Percentiles rank a stretch among this genome's conserved stretches.
These are phyloP conservation scores for Myrica gale DNA, from an alignment of 306 rosid species.

Conservation along the genomic window DNA sequence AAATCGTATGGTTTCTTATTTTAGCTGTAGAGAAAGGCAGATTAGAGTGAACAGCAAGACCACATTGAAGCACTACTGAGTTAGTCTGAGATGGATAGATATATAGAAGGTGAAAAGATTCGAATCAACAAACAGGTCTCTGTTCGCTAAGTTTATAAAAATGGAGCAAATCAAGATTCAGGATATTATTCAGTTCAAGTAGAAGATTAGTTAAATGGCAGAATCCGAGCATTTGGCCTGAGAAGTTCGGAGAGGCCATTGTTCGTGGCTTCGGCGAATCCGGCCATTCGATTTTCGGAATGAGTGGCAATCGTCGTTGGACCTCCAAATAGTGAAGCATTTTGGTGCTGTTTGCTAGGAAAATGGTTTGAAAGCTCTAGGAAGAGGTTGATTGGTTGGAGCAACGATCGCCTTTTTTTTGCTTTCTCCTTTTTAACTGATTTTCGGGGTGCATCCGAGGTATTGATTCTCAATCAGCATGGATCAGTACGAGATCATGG, in stretches of 20 bases:
- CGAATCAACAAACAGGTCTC: not conserved
- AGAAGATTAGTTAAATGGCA: not conserved
- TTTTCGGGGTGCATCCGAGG: slow-evolving; percentile 20
- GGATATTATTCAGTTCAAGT: not conserved
- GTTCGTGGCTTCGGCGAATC: slow-evolving; percentile 17
- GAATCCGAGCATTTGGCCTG: not conserved
- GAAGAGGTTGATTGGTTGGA: not conserved
- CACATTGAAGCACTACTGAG: not conserved
- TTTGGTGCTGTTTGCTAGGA: slow-evolving; percentile 16
- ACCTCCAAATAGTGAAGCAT: slow-evolving; percentile 12
- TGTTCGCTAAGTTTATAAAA: not conserved
- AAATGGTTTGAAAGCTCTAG: slow-evolving; percentile 2
- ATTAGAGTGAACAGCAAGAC: slow-evolving; percentile 2
- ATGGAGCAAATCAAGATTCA: not conserved
- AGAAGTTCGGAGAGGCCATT: not conserved
- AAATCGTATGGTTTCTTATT: not conserved
- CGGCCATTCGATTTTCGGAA: not conserved
- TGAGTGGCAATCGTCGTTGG: not conserved
- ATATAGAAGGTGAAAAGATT: not conserved
- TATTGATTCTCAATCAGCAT: slow-evolving; percentile 56
- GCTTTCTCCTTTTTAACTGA: not conserved
- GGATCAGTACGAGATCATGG: slow-evolving; percentile 99
- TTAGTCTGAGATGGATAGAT: not conserved
- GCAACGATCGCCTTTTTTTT: slow-evolving; percentile 7
- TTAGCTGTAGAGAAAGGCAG: not conserved